phyloP scores from a whole-genome alignment of 2,329 filamentous ascomycete genomes.

The Scopulariopsis brevicaulis region DNA sequence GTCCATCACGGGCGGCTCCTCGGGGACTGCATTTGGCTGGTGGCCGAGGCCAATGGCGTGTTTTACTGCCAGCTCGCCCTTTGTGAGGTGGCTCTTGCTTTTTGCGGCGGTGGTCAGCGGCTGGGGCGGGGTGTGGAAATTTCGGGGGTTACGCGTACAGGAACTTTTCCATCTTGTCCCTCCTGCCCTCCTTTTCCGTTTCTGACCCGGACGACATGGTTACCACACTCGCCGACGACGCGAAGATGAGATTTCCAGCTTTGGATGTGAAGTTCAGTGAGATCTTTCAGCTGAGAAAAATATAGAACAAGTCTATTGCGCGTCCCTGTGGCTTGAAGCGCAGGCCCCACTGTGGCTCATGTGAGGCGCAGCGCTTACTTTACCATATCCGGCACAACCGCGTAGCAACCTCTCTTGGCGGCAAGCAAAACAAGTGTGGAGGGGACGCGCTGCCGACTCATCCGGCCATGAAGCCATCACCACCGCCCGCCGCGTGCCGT shows the following conservation, averaged over 20 bases:
- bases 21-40: constrained; percentile 19
- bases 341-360: background rate
- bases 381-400: background rate
- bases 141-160: constrained; percentile 16
- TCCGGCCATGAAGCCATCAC: too few relatives aligned
- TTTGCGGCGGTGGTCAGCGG: background rate
- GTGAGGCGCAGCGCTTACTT: background rate
- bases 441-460: too few relatives aligned
- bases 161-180: constrained; percentile 19
- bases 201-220: background rate
- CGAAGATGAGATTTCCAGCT: background rate
- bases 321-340: background rate
- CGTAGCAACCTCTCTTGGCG: too few relatives aligned
- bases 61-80: constrained; percentile 22
- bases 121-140: background rate
- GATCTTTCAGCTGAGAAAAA: background rate
- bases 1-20: constrained; percentile 15
- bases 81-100: constrained; percentile 19
- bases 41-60: constrained; percentile 20
- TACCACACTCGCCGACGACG: background rate
- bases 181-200: constrained; percentile 13
- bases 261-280: background rate
- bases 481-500: too few relatives aligned
- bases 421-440: too few relatives aligned
- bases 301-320: background rate